A percentile compares a stretch with the other conserved stretches of the same genome.
These are phyloP conservation scores for Chlorella sp. DNA, from an alignment of 139 green algal species.

Conservation along the genomic window DNA sequence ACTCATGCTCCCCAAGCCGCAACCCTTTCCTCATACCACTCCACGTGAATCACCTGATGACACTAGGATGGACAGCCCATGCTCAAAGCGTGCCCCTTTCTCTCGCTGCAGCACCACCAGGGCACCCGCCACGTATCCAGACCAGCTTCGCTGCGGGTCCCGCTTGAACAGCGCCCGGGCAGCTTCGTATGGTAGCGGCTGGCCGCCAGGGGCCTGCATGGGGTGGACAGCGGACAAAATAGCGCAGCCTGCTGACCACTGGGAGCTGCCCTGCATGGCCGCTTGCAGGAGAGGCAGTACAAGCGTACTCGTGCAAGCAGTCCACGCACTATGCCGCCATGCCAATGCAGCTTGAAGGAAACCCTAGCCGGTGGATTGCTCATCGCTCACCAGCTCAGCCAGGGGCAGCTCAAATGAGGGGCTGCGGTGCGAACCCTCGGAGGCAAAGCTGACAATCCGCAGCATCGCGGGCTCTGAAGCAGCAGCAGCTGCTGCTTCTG, in stretches of 20 bases:
- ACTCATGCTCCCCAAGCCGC: background rate
- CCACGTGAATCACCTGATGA: background rate
- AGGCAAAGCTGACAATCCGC: conserved; percentile 68
- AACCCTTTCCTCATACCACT: no score
- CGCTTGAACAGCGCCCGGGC: conserved; percentile 67
- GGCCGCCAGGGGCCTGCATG: conserved; percentile 29
- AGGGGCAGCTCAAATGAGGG: conserved; percentile 77
- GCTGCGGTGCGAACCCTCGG: conserved; percentile 63
- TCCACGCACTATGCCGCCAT: no score
- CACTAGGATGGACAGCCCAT: conserved; percentile 76
- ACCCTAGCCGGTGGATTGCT: no score
- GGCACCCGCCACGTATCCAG: conserved; percentile 90
- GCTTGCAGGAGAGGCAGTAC: no score
- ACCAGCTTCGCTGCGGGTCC: conserved; percentile 75
- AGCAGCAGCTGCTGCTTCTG: no score
- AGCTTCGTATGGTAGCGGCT: conserved; percentile 66
- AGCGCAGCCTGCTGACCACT: no score
- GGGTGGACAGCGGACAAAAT: background rate
- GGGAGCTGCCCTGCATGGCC: no score
- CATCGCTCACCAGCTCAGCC: conserved; percentile 71
- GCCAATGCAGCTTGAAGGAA: no score
- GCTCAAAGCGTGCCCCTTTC: conserved; percentile 43
- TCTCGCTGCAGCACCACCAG: conserved; percentile 89
- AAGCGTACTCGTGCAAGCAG: no score
- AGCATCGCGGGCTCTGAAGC: conserved; percentile 8